These are phyloP conservation scores for Vitis vinifera DNA, from an alignment of 164 flowering plant genomes.

Conservation along the genomic window DNA sequence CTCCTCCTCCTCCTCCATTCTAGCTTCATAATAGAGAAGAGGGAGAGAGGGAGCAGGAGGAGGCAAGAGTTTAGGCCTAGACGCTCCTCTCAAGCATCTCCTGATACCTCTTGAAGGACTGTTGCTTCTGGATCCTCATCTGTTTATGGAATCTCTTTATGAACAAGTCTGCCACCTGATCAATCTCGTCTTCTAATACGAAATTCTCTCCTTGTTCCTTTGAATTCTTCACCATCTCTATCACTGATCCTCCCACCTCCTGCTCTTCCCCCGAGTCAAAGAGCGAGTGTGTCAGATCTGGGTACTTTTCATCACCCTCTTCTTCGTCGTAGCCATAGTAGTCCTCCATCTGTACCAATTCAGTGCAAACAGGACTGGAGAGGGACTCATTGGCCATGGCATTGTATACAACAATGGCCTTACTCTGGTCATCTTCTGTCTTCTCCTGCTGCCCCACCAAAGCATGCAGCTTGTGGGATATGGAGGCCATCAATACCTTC, in stretches of 20 bases:
- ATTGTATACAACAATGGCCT: conserved; percentile 32
- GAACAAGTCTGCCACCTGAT: conserved; percentile 42
- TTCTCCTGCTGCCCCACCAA: conserved; percentile 26
- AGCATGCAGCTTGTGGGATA: conserved; percentile 55
- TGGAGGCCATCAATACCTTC: conserved; percentile 43
- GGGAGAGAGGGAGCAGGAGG: no score
- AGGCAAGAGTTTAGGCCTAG: neutral
- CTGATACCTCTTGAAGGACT: conserved; percentile 24
- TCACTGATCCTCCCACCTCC: conserved; percentile 31
- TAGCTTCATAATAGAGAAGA: no score
- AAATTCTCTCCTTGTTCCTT: conserved; percentile 38
- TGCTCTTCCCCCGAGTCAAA: conserved; percentile 20
- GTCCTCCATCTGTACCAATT: neutral
- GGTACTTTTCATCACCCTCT: conserved; percentile 19
- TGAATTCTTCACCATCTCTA: conserved; percentile 34
- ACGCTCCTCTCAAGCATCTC: conserved; percentile 16
- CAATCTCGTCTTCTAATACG: conserved; percentile 42
- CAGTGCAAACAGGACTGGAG: neutral
- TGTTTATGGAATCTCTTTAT: conserved; percentile 37
- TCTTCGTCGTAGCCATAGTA: conserved; percentile 11
- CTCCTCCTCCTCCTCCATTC: no score
- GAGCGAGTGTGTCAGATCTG: conserved; percentile 34
- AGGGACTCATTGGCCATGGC: conserved; percentile 10
- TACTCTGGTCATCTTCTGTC: conserved; percentile 11
- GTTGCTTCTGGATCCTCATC: conserved; percentile 40